Conservation (phyloP, 805 yeast genomes). For the Wickerhamiella brachini region DNA sequence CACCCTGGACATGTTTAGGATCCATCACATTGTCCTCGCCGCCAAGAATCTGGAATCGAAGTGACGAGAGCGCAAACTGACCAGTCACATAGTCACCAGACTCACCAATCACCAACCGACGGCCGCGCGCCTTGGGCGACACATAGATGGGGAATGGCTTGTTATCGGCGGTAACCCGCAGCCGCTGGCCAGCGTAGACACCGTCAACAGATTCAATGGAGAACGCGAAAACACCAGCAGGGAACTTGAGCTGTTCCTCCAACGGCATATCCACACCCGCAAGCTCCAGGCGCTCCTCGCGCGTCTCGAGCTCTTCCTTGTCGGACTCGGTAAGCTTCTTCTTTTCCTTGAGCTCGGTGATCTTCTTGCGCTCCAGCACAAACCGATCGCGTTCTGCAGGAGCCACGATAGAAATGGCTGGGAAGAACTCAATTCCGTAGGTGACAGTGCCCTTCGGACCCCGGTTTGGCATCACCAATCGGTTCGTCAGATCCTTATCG, state of each 20-base stretch:
- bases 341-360: slow-evolving; percentile 16
- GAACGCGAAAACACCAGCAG: slow-evolving; percentile 65
- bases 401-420: slow-evolving; percentile 63
- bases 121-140: slow-evolving; percentile 40
- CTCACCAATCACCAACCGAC: slow-evolving; percentile 14
- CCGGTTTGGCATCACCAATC: slow-evolving; percentile 51
- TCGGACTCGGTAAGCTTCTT: slow-evolving; percentile 9
- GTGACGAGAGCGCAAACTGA: slow-evolving; percentile 13
- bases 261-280: slow-evolving; percentile 21
- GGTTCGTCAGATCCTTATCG: slow-evolving; percentile 42
- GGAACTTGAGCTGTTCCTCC: slow-evolving; percentile 41
- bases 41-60: slow-evolving; percentile 14
- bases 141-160: slow-evolving; percentile 50
- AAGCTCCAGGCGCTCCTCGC: slow-evolving; percentile 18
- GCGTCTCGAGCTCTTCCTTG: slow-evolving; percentile 18
- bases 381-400: slow-evolving; percentile 39
- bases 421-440: slow-evolving; percentile 71
- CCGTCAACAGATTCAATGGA: slow-evolving; percentile 29
- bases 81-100: slow-evolving; percentile 20
- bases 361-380: slow-evolving; percentile 36
- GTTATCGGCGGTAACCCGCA: slow-evolving; percentile 70
- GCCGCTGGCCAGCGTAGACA: slow-evolving; percentile 33
- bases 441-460: slow-evolving; percentile 74
- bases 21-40: slow-evolving; percentile 6
- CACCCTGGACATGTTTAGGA: slow-evolving; percentile 17